A percentile compares a stretch with the other conserved stretches of the same genome.
Evolutionary conservation across 2,329 filamentous ascomycete genomes (phyloP).

Genomic region (Gliomastix tumulicola): DNA sequence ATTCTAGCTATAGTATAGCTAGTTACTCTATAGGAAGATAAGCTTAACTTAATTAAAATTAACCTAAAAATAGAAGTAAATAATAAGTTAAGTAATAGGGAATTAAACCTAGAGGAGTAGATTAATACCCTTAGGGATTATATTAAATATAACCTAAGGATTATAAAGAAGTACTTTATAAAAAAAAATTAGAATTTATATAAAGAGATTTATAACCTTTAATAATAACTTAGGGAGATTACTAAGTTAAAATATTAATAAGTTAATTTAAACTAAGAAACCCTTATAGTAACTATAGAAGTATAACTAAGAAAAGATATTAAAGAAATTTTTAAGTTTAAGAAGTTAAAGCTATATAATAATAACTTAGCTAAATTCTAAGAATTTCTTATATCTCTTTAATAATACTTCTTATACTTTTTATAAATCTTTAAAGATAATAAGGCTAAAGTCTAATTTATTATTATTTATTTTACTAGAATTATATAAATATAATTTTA

Average conservation of each 20-base stretch:
- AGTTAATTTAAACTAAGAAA: not conserved
- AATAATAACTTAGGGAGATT: not conserved
- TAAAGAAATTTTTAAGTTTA: not conserved
- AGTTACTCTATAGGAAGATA: not conserved
- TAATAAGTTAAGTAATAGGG: not conserved
- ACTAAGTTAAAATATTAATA: not conserved
- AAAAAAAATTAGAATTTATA: not conserved
- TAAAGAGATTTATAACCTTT: not conserved
- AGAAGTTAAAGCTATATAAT: not conserved
- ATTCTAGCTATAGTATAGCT: not conserved
- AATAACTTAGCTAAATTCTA: not conserved
- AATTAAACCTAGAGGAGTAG: not conserved
- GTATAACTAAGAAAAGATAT: not conserved
- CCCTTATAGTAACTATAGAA: not conserved
- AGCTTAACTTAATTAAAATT: not conserved
- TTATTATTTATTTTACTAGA: not conserved
- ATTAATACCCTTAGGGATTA: not conserved
- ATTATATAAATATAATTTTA: not conserved
- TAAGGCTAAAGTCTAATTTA: not conserved
- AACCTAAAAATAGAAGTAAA: not conserved
- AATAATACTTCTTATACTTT: not conserved
- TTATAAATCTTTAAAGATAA: not conserved
- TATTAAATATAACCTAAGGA: slow-evolving; percentile 1
- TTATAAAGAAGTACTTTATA: not conserved
- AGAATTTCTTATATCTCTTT: not conserved